phyloP scores from a whole-genome alignment of 2,329 filamentous ascomycete species.

The Gaeumannomyces tritici region DNA sequence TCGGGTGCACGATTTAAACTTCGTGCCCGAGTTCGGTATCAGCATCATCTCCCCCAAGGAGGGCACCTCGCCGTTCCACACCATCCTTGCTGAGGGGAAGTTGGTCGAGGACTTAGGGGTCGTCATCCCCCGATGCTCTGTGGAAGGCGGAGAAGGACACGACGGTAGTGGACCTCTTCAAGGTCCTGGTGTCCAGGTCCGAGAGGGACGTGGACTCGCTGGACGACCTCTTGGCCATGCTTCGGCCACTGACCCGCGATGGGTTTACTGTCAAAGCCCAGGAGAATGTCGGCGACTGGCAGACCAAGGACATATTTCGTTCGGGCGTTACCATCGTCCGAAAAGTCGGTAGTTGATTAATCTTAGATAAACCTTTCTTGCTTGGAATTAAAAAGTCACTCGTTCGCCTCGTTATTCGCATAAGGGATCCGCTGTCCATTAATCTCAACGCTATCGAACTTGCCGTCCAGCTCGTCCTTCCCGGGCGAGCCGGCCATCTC shows the following conservation, averaged over 20 bases:
- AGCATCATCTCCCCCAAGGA: background rate
- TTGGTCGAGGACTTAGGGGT: background rate
- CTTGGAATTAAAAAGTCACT: too few species aligned
- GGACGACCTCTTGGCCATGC: background rate
- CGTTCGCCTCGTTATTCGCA: background rate
- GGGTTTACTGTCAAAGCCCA: background rate
- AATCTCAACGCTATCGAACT: background rate
- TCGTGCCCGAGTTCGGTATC: background rate
- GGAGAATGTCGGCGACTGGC: background rate
- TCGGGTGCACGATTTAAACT: background rate
- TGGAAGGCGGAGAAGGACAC: background rate
- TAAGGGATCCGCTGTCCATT: background rate
- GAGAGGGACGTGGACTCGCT: background rate
- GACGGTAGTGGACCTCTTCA: background rate
- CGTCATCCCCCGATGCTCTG: background rate
- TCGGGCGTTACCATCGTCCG: background rate
- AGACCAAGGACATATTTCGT: background rate
- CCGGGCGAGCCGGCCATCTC: too few species aligned
- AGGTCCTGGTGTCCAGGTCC: background rate
- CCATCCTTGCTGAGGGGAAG: background rate
- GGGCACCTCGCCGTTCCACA: background rate
- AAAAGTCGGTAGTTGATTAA: background rate
- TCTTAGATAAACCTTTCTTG: too few species aligned
- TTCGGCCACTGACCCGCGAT: background rate
- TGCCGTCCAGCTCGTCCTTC: background rate